Conservation (phyloP, 768 basidiomycete genomes). For the Exidia glandulosa region DNA sequence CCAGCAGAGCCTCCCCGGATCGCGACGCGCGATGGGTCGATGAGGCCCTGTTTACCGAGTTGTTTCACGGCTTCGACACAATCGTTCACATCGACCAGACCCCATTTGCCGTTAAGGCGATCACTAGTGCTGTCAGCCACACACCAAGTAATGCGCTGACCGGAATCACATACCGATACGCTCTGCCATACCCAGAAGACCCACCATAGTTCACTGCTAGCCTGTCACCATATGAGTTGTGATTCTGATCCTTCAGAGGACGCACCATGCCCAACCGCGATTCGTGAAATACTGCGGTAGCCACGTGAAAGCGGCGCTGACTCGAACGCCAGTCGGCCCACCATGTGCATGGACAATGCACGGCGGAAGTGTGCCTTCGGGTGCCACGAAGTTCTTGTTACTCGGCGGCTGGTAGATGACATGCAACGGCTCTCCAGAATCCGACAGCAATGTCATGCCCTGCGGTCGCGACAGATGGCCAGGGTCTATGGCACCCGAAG, state of each 20-base stretch:
- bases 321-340: constrained; percentile 45
- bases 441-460: constrained; percentile 34
- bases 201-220: constrained; percentile 72
- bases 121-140: constrained; percentile 16
- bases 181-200: constrained; percentile 60
- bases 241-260: neutral
- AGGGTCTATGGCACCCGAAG: constrained; percentile 14
- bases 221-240: constrained; percentile 25
- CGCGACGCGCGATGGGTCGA: constrained; percentile 52
- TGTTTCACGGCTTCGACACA: constrained; percentile 39
- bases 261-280: constrained; percentile 63
- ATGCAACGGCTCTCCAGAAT: constrained; percentile 33
- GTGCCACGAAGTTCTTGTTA: constrained; percentile 48
- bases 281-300: constrained; percentile 55
- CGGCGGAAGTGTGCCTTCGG: constrained; percentile 51
- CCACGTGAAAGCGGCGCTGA: constrained; percentile 39
- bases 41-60: constrained; percentile 27
- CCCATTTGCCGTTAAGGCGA: constrained; percentile 58
- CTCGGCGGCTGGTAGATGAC: constrained; percentile 57
- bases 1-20: constrained; percentile 69
- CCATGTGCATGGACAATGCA: constrained; percentile 58
- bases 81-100: constrained; percentile 61
- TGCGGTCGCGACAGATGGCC: constrained; percentile 37
- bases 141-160: neutral
- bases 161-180: constrained; percentile 37